phyloP scores from a whole-genome alignment of 345 rosid species.

The Hibiscus mutabilis region DNA sequence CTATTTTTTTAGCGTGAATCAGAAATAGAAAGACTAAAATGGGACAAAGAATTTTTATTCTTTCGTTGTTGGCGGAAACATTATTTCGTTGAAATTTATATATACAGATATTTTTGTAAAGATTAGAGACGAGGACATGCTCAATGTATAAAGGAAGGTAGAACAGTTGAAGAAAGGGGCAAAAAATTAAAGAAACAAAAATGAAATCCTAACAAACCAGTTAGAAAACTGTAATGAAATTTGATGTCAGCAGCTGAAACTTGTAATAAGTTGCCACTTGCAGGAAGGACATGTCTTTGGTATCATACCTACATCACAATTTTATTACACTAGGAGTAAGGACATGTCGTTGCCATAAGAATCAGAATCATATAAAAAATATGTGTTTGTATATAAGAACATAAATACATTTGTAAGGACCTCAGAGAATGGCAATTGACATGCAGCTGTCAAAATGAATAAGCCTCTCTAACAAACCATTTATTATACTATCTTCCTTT shows the following conservation, averaged over 20 bases:
- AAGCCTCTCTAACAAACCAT: not conserved
- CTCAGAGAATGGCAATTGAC: not conserved
- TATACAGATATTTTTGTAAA: too few species aligned
- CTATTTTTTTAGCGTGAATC: too few species aligned
- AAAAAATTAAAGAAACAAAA: not conserved
- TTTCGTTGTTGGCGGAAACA: too few species aligned
- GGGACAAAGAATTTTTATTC: too few species aligned
- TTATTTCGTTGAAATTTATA: too few species aligned
- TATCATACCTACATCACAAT: not conserved
- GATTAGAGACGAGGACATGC: not conserved
- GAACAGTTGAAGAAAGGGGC: not conserved
- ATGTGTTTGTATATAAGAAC: not conserved
- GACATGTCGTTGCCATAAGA: not conserved
- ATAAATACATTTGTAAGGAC: slow-evolving; percentile 8
- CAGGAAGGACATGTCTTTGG: not conserved
- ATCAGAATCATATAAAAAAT: not conserved
- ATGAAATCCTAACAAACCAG: slow-evolving; percentile 1
- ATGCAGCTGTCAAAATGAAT: slow-evolving; percentile 5
- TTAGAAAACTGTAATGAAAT: not conserved
- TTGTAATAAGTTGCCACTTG: not conserved
- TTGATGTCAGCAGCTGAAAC: not conserved
- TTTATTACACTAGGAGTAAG: not conserved
- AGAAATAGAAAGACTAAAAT: too few species aligned
- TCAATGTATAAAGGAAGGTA: not conserved
- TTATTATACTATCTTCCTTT: not conserved